Conservation (phyloP, 495 filamentous ascomycete genomes). For the Sporormia fimetaria region DNA sequence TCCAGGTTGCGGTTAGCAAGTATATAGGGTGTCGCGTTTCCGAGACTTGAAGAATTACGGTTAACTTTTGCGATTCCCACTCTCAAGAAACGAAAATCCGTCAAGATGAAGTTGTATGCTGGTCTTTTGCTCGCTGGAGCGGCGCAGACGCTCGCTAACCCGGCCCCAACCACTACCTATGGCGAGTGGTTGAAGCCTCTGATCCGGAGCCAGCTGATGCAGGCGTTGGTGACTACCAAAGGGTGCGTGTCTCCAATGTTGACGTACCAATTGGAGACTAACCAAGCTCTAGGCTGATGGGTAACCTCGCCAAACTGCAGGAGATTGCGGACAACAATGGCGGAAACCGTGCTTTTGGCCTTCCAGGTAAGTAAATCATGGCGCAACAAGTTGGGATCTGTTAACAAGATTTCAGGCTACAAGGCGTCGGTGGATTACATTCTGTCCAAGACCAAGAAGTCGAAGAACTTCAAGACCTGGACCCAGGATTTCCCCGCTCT, state of each 20-base stretch:
- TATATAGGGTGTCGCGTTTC: too few species aligned
- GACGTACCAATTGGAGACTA: neutral
- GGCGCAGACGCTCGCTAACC: conserved; percentile 4
- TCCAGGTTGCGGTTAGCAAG: too few species aligned
- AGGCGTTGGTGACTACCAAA: conserved; percentile 11
- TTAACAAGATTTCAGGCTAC: too few species aligned
- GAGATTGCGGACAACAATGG: conserved; percentile 36
- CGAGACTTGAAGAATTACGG: too few species aligned
- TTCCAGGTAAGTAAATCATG: too few species aligned
- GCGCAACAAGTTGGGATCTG: too few species aligned
- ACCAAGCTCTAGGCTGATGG: conserved; percentile 19
- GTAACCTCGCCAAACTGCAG: conserved; percentile 33
- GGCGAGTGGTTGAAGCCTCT: conserved; percentile 3
- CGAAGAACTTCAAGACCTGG: conserved; percentile 28
- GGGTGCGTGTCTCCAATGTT: conserved; percentile 1
- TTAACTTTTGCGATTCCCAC: too few species aligned
- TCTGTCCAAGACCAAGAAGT: conserved; percentile 25
- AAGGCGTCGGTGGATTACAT: conserved; percentile 37
- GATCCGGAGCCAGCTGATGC: conserved; percentile 5
- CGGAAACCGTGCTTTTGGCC: conserved; percentile 39
- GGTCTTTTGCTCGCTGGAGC: conserved; percentile 6
- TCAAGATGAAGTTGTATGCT: conserved; percentile 9
- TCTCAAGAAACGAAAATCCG: too few species aligned
- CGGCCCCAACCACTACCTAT: conserved; percentile 4
- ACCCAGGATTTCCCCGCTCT: conserved; percentile 36